phyloP scores from a whole-genome alignment of 2,329 filamentous ascomycete species.

The Fusarium albidum region DNA sequence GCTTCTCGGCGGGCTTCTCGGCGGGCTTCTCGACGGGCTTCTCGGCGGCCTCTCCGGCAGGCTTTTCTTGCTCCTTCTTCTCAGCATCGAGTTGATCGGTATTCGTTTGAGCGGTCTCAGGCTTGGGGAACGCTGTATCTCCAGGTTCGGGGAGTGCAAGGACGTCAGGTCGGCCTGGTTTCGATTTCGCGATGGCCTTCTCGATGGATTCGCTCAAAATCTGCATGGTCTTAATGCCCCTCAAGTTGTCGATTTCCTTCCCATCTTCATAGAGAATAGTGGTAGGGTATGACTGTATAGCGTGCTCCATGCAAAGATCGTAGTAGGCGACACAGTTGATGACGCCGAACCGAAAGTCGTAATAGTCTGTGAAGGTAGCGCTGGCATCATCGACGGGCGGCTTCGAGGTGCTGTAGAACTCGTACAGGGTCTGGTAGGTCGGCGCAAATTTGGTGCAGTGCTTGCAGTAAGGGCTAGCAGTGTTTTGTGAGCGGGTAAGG shows the following conservation, averaged over 20 bases:
- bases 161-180: slow-evolving; percentile 77
- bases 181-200: slow-evolving; percentile 75
- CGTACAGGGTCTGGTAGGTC: slow-evolving; percentile 89
- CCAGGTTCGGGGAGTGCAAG: slow-evolving; percentile 77
- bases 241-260: slow-evolving; percentile 67
- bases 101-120: slow-evolving; percentile 13
- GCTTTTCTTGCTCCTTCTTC: slow-evolving; percentile 30
- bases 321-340: slow-evolving; percentile 87
- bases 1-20: slow-evolving; percentile 30
- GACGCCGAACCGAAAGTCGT: slow-evolving; percentile 87
- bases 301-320: slow-evolving; percentile 76
- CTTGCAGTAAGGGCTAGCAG: slow-evolving; percentile 65
- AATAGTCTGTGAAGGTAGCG: slow-evolving; percentile 77
- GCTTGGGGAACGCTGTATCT: slow-evolving; percentile 56
- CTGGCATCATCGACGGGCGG: slow-evolving; percentile 66
- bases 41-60: slow-evolving; percentile 48
- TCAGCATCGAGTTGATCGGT: slow-evolving; percentile 19
- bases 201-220: slow-evolving; percentile 77
- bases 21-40: slow-evolving; percentile 22
- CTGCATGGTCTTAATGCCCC: slow-evolving; percentile 73
- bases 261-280: slow-evolving; percentile 85
- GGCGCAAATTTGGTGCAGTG: slow-evolving; percentile 86
- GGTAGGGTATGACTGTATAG: slow-evolving; percentile 76
- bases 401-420: slow-evolving; percentile 91
- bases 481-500: slow-evolving; percentile 29